Evolutionary conservation across 306 rosid species (phyloP), one percentile per base, ranked within the genome.

Genomic region (Styphnolobium japonicum): DNA sequence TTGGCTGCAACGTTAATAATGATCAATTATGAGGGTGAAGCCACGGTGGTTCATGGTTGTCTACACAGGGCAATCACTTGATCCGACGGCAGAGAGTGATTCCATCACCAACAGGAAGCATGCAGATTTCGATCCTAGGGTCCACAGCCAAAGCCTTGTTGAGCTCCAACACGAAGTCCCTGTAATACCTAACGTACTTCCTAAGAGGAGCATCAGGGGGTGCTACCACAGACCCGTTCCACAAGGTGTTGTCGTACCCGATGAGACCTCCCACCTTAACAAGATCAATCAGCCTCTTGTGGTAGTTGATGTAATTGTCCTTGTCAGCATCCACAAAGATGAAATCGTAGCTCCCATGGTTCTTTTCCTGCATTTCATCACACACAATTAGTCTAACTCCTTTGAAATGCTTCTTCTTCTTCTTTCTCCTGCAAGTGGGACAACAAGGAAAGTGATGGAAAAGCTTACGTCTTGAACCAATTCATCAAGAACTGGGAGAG

Each of bases 221-320:
- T 0, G 97, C 97, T 12, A 88, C 98, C 73, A 94, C 97, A 0
- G 98, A 94, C 0, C 98, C 98, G 21, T 90, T 92, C 98, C 98
- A 94, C 1, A 94, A 73, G 65, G 98, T 94, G 85, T 94, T 94
- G 88, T 94, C 97, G 81, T 94, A 94, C 18, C 96, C 98, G 77
- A 94, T 90, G 36, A 94, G 29, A 4, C 98, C 98, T 0, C 98
- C 98, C 0, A 94, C 90, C 79, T 92, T 92, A 1, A 94, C 94
- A 36, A 94, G 73, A 0, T 94, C 97, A 0, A 94, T 92, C 56
- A 94, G 53, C 79, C 97, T 90, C 89, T 94, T 80, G 84, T 94
- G 98, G 84, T 94, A 94, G 77, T 94, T 94, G n/a, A 94, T 8
- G 85, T 94, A 94, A 76, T 94, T 94, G 86, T 94, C 96, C 75